A percentile compares a stretch with the other conserved stretches of the same genome.
phyloP scores from a whole-genome alignment of 2,329 filamentous ascomycete species.

The Pseudogymnoascus sp. region DNA sequence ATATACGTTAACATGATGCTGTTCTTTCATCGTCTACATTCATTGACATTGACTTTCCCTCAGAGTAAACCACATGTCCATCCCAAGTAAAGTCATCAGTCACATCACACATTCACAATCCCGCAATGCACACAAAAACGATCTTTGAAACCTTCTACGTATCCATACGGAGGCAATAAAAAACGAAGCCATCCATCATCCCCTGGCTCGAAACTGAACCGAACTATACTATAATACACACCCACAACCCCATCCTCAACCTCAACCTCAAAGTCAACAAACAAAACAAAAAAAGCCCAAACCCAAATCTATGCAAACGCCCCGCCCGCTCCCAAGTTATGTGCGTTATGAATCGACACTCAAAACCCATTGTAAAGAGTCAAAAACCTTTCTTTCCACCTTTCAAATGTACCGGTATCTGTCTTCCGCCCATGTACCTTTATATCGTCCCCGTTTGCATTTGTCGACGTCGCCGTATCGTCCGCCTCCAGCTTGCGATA shows the following conservation, averaged over 20 bases:
- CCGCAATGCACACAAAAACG: background rate
- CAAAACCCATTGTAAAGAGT: background rate
- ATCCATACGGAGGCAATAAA: background rate
- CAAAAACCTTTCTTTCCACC: background rate
- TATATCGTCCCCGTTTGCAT: background rate
- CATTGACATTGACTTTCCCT: background rate
- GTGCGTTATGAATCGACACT: background rate
- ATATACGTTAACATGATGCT: no score
- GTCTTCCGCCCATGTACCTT: background rate
- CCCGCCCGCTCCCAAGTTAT: background rate
- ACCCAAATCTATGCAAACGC: background rate
- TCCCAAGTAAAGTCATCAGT: no score
- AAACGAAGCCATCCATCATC: background rate
- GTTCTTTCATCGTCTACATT: background rate
- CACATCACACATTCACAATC: background rate
- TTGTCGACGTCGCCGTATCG: background rate
- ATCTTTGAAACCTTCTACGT: background rate
- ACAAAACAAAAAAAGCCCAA: background rate
- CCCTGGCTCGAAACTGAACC: background rate
- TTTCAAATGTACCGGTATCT: background rate
- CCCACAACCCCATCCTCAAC: background rate
- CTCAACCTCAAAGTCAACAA: background rate
- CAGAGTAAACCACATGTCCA: background rate
- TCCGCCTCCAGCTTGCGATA: background rate
- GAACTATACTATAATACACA: slow-evolving; percentile 5